phyloP scores from a whole-genome alignment of 2,329 filamentous ascomycete genomes.

The Pseudogymnoascus sp. region DNA sequence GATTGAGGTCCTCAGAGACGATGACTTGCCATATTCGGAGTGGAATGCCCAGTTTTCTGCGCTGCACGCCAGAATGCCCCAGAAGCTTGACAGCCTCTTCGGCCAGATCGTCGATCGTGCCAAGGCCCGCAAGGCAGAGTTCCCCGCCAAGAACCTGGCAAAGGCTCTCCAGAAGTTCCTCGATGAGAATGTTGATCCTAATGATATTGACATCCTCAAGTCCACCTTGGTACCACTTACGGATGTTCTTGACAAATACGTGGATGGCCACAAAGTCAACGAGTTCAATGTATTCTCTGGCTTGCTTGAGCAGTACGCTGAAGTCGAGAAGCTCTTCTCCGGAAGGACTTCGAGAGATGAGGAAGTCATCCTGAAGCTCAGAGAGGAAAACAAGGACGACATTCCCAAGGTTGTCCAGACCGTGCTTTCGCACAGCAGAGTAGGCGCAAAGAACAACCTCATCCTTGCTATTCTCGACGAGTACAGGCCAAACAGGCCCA shows the following conservation, averaged over 20 bases:
- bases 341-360: constrained; percentile 80
- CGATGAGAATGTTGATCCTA: constrained; percentile 69
- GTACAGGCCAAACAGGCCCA: constrained; percentile 90
- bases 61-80: constrained; percentile 93
- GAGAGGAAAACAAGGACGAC: constrained; percentile 95
- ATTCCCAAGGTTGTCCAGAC: constrained; percentile 75
- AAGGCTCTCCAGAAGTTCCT: constrained; percentile 84
- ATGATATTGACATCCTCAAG: constrained; percentile 67
- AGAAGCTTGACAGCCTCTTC: constrained; percentile 78
- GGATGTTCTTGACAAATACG: constrained; percentile 70
- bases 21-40: constrained; percentile 89
- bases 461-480: constrained; percentile 85
- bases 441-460: constrained; percentile 89
- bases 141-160: constrained; percentile 78
- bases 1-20: constrained; percentile 80
- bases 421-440: constrained; percentile 87
- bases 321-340: constrained; percentile 81
- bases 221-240: constrained; percentile 65
- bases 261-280: constrained; percentile 81
- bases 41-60: constrained; percentile 95
- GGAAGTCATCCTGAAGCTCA: constrained; percentile 83
- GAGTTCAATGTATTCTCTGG: constrained; percentile 76
- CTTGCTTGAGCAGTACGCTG: constrained; percentile 73
- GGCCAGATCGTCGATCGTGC: constrained; percentile 80
- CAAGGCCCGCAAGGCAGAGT: constrained; percentile 69